A percentile compares a stretch with the other conserved stretches of the same genome.
phyloP scores from a whole-genome alignment of 768 basidiomycete species.

The Sistotremastrum niveocremeum region DNA sequence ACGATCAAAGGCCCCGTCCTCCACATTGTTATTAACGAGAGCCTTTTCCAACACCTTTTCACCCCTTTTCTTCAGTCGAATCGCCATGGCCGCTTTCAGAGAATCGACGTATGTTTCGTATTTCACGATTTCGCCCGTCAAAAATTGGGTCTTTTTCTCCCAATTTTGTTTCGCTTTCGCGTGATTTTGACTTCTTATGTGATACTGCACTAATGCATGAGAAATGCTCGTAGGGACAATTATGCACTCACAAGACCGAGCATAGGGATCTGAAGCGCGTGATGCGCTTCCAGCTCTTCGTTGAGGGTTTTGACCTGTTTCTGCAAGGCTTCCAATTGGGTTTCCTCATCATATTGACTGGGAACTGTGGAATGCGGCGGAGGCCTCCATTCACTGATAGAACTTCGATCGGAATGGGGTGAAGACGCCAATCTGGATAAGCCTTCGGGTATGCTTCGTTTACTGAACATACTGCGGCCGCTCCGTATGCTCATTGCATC shows the following conservation, averaged over 20 bases:
- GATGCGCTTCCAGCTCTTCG: constrained; percentile 70
- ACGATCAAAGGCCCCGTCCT: constrained; percentile 16
- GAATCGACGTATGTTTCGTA: constrained; percentile 93
- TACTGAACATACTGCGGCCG: constrained; percentile 59
- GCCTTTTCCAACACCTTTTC: constrained; percentile 68
- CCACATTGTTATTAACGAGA: constrained; percentile 22
- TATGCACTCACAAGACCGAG: constrained; percentile 43
- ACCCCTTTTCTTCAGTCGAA: constrained; percentile 80
- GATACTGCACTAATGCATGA: constrained; percentile 44
- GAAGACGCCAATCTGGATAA: constrained; percentile 47
- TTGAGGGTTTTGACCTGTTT: constrained; percentile 68
- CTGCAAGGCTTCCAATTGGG: constrained; percentile 78
- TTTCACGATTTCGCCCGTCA: constrained; percentile 87
- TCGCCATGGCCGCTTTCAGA: constrained; percentile 65
- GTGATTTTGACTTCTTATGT: constrained; percentile 58
- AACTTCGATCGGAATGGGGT: constrained; percentile 63
- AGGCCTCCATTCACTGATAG: constrained; percentile 89
- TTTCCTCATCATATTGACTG: constrained; percentile 84
- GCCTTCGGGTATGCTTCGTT: constrained; percentile 60
- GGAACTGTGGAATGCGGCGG: constrained; percentile 74
- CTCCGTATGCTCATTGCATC: constrained; percentile 68
- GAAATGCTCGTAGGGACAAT: not conserved
- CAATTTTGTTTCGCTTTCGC: constrained; percentile 78
- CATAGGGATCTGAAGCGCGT: constrained; percentile 76
- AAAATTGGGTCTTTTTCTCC: constrained; percentile 82